A percentile compares a stretch with the other conserved stretches of the same genome.
phyloP scores from a whole-genome alignment of 1,139 yeast species.

The Kodamaea suecica region DNA sequence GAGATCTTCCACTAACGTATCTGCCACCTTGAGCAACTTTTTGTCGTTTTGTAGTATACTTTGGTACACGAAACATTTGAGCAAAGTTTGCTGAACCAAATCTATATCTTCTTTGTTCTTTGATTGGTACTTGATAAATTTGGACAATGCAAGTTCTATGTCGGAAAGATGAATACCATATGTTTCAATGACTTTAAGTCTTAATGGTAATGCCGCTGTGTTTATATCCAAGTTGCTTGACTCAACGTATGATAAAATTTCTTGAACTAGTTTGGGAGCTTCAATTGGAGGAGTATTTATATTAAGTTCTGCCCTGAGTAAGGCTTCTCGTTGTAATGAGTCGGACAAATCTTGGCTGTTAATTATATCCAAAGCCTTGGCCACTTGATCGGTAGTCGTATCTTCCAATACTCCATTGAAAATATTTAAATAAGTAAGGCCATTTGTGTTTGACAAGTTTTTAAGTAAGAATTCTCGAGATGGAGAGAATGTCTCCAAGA shows the following conservation, averaged over 20 bases:
- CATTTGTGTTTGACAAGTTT: neutral
- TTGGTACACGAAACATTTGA: conserved; percentile 30
- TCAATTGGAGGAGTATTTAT: too few relatives aligned
- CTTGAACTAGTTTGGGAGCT: neutral
- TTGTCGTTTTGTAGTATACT: conserved; percentile 35
- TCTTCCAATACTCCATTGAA: conserved; percentile 8
- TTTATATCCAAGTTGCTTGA: conserved; percentile 24
- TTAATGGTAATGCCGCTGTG: conserved; percentile 22
- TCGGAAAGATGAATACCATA: conserved; percentile 37
- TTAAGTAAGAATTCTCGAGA: neutral
- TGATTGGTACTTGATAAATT: conserved; percentile 37
- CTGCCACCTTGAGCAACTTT: conserved; percentile 40
- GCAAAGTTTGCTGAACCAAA: conserved; percentile 25
- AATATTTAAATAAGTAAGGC: conserved; percentile 8
- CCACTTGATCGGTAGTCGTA: conserved; percentile 1
- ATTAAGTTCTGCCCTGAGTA: neutral
- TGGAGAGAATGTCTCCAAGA: neutral
- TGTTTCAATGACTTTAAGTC: conserved; percentile 31
- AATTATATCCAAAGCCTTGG: conserved; percentile 5
- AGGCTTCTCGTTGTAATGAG: neutral
- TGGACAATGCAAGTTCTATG: conserved; percentile 26
- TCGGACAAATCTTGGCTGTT: conserved; percentile 3
- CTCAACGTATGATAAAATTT: conserved; percentile 19
- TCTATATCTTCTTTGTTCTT: conserved; percentile 37
- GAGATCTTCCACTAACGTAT: conserved; percentile 38